Base-by-base conservation (phyloP, 2,329 filamentous ascomycete genomes). In the Arthroderma uncinatum region DNA sequence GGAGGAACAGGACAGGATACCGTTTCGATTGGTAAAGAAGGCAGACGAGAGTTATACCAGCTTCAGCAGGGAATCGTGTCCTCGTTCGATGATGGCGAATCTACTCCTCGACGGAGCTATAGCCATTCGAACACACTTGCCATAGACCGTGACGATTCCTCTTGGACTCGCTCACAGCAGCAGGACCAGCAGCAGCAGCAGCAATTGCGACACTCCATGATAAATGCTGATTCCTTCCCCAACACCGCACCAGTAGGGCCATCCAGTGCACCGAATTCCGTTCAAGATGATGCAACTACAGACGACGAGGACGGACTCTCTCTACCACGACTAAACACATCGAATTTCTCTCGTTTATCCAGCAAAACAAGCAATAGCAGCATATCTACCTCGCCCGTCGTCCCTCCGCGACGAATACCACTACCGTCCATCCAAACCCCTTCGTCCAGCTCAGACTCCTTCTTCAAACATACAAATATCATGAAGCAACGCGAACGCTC, bases 241-340 rank as follows among this genome's bases (percentile, higher is more conserved):
- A 42, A 21, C 23, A 8, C 39, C 39, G 16, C 39, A 9, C 39
- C 16, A 9, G 39, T 6, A 42, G 25, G 21, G 23, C 44, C 12
- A 12, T 28, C 44, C 12, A 48, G 44, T 8, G 44, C 44, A 30
- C 10, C 44, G 23, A 48, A 48, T 25, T 48, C 23, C 21, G 21
- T 48, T n/a, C 44, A 30, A 16, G 44, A 48, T 30, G 80, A 84
- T 37, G 87, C 85, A 25, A 90, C 87, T 2, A 94, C 88, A 0
- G 88, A 94, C 67, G 89, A 95, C 59, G 89, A 95, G 60, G 89
- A 94, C 54, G 73, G 82, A 14, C 73, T 89, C 30, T 83, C 85
- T 37, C 84, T 91, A 57, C 76, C 79, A 40, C 74, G 76, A 14
- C 47, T 57, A 10, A 53, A 56, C 37, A 25, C 57, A 23, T 53